These are phyloP conservation scores for Monosporascus sp. DNA, from an alignment of 2,329 filamentous ascomycete species.

Conservation along the genomic window DNA sequence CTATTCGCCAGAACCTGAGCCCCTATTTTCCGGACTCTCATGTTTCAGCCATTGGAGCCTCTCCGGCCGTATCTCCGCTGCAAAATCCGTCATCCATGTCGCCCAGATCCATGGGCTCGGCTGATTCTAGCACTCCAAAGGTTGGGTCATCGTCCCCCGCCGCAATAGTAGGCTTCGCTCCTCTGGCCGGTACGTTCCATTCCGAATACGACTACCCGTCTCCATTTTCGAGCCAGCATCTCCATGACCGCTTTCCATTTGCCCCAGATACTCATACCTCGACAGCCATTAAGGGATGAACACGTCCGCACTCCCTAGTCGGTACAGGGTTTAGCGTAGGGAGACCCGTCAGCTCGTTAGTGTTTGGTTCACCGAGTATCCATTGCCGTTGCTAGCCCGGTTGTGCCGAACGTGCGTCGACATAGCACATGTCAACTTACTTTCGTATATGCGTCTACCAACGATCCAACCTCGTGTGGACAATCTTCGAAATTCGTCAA, in stretches of 20 bases:
- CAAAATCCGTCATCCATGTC: slow-evolving; percentile 16
- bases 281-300: slow-evolving; percentile 43
- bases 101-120: slow-evolving; percentile 27
- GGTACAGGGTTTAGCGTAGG: background rate
- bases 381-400: no score
- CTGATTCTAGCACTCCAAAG: slow-evolving; percentile 28
- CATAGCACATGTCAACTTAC: no score
- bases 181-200: slow-evolving; percentile 37
- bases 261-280: slow-evolving; percentile 44
- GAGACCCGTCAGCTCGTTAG: no score
- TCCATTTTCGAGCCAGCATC: slow-evolving; percentile 31
- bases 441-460: background rate
- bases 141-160: slow-evolving; percentile 40
- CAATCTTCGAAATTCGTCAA: background rate
- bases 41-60: slow-evolving; percentile 26
- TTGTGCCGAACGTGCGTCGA: no score
- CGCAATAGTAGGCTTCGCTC: slow-evolving; percentile 39
- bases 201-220: slow-evolving; percentile 13
- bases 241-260: slow-evolving; percentile 45
- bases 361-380: no score
- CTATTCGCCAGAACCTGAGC: slow-evolving; percentile 28
- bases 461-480: background rate
- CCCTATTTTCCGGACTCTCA: slow-evolving; percentile 31
- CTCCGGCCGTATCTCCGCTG: slow-evolving; percentile 30
- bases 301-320: background rate